A percentile compares a stretch with the other conserved stretches of the same genome.
Conservation (phyloP, 768 basidiomycete genomes). For the Fomitopsis serialis region DNA sequence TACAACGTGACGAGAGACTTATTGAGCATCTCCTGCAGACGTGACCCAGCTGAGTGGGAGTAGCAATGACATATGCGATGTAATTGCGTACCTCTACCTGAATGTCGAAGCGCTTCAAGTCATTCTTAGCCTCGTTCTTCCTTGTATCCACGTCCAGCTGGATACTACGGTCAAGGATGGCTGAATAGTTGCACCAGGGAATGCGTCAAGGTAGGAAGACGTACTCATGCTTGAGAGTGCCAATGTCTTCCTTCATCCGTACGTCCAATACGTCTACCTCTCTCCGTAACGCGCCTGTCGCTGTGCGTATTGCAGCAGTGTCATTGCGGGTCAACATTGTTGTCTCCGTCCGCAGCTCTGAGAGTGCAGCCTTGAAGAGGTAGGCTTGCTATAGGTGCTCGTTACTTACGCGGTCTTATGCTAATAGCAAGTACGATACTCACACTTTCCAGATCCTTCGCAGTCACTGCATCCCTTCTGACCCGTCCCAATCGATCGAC, state of each 20-base stretch:
- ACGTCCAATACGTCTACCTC: conserved; percentile 83
- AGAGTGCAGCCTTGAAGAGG: conserved; percentile 88
- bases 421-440: conserved; percentile 28
- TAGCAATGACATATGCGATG: not conserved
- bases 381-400: conserved; percentile 88
- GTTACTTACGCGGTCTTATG: no score
- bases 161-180: conserved; percentile 48
- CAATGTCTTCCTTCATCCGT: conserved; percentile 92
- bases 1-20: conserved; percentile 69
- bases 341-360: conserved; percentile 84
- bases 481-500: conserved; percentile 73
- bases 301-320: conserved; percentile 71
- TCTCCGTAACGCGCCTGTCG: conserved; percentile 70
- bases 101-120: conserved; percentile 81
- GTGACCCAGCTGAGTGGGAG: not conserved
- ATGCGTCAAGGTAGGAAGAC: conserved; percentile 23
- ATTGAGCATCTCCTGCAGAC: conserved; percentile 64
- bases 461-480: conserved; percentile 61
- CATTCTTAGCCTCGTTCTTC: conserved; percentile 84
- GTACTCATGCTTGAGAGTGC: conserved; percentile 88
- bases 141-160: conserved; percentile 95
- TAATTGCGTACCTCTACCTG: conserved; percentile 58
- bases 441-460: conserved; percentile 82
- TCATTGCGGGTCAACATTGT: conserved; percentile 81
- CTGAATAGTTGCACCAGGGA: not conserved